phyloP scores from a whole-genome alignment of 2,329 filamentous ascomycete genomes.

The Neofusicoccum ribis region DNA sequence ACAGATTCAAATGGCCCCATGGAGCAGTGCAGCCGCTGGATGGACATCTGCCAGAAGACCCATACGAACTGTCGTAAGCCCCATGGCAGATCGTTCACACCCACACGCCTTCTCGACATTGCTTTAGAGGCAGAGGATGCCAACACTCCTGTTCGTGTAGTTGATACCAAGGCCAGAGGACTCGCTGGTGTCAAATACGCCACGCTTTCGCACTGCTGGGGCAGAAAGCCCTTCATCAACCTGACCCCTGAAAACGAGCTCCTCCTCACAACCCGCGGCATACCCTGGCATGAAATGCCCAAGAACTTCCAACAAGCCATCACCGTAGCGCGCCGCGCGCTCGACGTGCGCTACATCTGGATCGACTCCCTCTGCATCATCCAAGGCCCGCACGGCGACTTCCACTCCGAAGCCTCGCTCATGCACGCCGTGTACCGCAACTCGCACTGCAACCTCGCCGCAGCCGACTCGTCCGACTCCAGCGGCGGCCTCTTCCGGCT shows the following conservation, averaged over 20 bases:
- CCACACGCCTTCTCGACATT: constrained; percentile 29
- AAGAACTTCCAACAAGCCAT: constrained; percentile 31
- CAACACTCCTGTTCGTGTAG: constrained; percentile 20
- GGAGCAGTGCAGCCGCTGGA: constrained; percentile 23
- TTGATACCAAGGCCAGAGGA: constrained; percentile 23
- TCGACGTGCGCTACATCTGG: constrained; percentile 24
- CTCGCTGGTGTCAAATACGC: constrained; percentile 26
- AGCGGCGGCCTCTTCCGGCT: constrained; percentile 27
- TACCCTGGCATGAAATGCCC: constrained; percentile 23
- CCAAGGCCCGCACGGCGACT: constrained; percentile 24
- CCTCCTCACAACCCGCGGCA: constrained; percentile 17
- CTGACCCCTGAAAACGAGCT: constrained; percentile 18
- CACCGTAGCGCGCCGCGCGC: constrained; percentile 21
- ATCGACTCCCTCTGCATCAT: constrained; percentile 25
- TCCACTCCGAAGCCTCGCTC: constrained; percentile 22
- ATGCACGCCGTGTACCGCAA: constrained; percentile 35
- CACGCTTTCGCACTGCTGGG: constrained; percentile 30
- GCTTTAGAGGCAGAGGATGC: neutral
- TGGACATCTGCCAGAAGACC: constrained; percentile 24
- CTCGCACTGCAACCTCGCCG: constrained; percentile 32
- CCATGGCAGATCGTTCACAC: constrained; percentile 20
- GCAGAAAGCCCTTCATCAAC: constrained; percentile 21
- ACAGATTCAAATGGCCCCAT: constrained; percentile 11
- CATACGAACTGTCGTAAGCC: constrained; percentile 26
- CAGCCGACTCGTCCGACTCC: constrained; percentile 27